A percentile compares a stretch with the other conserved stretches of the same genome.
Conservation (phyloP, 768 basidiomycete species). For the Russula emetica region DNA sequence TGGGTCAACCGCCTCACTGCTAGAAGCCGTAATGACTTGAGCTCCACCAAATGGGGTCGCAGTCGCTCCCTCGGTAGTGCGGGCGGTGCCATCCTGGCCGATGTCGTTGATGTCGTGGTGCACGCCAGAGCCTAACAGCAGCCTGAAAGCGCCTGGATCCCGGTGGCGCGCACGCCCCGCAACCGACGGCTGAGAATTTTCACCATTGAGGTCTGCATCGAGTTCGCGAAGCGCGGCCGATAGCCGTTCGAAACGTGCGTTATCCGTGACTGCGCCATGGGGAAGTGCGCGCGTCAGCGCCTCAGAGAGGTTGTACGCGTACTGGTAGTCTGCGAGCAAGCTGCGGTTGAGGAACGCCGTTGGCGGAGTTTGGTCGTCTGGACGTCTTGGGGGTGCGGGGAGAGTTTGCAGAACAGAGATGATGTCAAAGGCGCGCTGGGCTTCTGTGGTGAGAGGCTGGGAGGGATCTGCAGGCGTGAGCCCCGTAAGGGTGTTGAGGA, state of each 20-base stretch:
- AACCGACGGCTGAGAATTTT: not conserved
- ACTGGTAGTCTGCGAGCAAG: conserved; percentile 68
- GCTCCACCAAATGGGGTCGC: conserved; percentile 15
- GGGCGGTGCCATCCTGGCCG: conserved; percentile 32
- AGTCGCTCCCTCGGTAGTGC: not conserved
- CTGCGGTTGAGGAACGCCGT: conserved; percentile 58
- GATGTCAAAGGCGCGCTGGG: conserved; percentile 53
- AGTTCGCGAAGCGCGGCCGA: conserved; percentile 48
- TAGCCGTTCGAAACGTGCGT: conserved; percentile 54
- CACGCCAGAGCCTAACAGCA: conserved; percentile 58
- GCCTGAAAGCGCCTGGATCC: conserved; percentile 54
- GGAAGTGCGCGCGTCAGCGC: conserved; percentile 38
- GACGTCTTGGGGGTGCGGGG: conserved; percentile 30
- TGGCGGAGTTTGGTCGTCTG: conserved; percentile 17
- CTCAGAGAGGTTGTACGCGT: conserved; percentile 54
- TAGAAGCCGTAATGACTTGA: conserved; percentile 3
- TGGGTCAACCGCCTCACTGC: conserved; percentile 48
- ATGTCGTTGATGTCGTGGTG: conserved; percentile 40
- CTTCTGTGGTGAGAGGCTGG: conserved; percentile 41
- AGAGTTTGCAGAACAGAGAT: conserved; percentile 56
- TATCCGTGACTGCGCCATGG: conserved; percentile 43
- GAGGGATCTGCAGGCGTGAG: conserved; percentile 35
- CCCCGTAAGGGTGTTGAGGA: conserved; percentile 40
- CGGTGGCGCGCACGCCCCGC: conserved; percentile 24
- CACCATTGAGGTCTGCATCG: conserved; percentile 26